Conservation (phyloP, 2,329 filamentous ascomycete genomes). For the Kalaharituber pfeilii region DNA sequence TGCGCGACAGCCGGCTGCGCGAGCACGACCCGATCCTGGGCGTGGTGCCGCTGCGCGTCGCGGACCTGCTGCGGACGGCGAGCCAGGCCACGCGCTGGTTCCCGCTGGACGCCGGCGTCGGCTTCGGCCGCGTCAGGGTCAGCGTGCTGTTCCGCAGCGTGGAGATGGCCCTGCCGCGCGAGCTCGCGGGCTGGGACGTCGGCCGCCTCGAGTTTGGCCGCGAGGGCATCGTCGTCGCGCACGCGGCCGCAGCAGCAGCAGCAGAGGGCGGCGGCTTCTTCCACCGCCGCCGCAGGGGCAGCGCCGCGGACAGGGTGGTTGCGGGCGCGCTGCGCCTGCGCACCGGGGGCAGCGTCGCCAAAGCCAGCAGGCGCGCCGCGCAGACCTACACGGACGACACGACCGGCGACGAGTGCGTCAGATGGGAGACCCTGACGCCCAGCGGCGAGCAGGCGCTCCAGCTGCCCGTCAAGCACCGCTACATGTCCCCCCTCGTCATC, state of each 20-base stretch:
- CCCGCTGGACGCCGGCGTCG: constrained; percentile 84
- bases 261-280: constrained; percentile 5
- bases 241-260: constrained; percentile 6
- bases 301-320: not conserved
- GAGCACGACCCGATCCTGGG: constrained; percentile 92
- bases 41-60: constrained; percentile 72
- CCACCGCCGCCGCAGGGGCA: constrained; percentile 6
- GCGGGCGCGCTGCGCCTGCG: constrained; percentile 54
- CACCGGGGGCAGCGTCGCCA: constrained; percentile 46
- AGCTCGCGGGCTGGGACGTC: constrained; percentile 83
- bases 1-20: constrained; percentile 72
- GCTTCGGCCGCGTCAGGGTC: constrained; percentile 76
- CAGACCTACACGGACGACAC: constrained; percentile 3
- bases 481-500: constrained; percentile 75
- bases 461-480: constrained; percentile 76
- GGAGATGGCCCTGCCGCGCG: constrained; percentile 66
- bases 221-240: constrained; percentile 42
- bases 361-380: constrained; percentile 24
- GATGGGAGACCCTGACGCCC: constrained; percentile 27
- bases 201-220: constrained; percentile 82
- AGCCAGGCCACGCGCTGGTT: constrained; percentile 88
- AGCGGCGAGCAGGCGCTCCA: constrained; percentile 34
- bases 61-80: constrained; percentile 70
- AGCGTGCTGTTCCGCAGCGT: constrained; percentile 80
- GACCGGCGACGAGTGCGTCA: constrained; percentile 30